A percentile compares a stretch with the other conserved stretches of the same genome.
These are phyloP conservation scores for Fraxinus angustifolia DNA, from an alignment of 305 asterid species.

Conservation along the genomic window DNA sequence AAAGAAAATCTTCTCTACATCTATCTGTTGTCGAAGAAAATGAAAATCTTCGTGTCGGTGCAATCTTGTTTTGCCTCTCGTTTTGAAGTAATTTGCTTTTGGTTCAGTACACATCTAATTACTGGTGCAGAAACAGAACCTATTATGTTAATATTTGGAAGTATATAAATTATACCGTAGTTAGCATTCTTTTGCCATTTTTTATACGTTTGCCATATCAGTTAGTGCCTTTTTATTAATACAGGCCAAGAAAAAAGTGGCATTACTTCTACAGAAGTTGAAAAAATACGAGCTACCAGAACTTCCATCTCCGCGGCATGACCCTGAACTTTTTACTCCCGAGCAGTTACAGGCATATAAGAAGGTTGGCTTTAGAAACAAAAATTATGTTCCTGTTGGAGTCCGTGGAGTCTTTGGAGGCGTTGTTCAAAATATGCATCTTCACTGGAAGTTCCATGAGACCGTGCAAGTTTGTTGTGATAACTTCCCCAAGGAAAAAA, in stretches of 20 bases:
- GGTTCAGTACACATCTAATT: neutral
- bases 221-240: conserved; percentile 28
- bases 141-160: neutral
- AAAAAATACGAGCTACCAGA: conserved; percentile 92
- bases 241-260: conserved; percentile 96
- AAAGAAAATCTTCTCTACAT: neutral
- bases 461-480: conserved; percentile 94
- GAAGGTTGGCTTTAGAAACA: conserved; percentile 85
- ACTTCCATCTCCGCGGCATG: conserved; percentile 85
- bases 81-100: neutral
- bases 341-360: conserved; percentile 90
- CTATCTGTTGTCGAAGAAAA: neutral
- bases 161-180: neutral
- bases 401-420: conserved; percentile 99
- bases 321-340: conserved; percentile 79
- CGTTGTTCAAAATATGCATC: conserved; percentile 95
- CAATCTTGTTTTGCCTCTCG: neutral
- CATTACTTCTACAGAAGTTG: conserved; percentile 88
- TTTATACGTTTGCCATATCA: neutral
- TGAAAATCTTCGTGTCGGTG: neutral
- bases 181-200: neutral
- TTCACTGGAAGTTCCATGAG: conserved; percentile 98
- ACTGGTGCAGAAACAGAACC: neutral
- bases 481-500: conserved; percentile 86
- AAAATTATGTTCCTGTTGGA: conserved; percentile 94